Base-by-base conservation (phyloP, 2,329 filamentous ascomycete species). In the Penicillium sp. region DNA sequence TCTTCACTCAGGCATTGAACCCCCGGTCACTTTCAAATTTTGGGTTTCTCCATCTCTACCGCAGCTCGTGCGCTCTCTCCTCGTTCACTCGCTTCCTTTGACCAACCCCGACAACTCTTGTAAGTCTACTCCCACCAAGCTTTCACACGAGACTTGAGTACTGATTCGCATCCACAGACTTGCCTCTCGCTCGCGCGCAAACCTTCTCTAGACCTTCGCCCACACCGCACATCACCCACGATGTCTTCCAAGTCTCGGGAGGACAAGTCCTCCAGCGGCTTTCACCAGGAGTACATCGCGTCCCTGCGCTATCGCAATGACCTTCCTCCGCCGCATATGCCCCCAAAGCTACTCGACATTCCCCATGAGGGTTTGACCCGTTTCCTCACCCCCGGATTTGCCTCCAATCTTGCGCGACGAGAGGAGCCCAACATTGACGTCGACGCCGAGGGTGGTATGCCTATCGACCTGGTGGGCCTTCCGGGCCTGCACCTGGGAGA, bases 391-490 rank as follows among this genome's bases (percentile, higher is more conserved):
- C 92, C 95, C 1, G 89, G 89, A 24, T 99, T 96, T 81, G 93
- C 93, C 33, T 95, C 93, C 50, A 89, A 92, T 66, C 83, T 99
- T 69, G 92, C 91, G 19, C 86, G 94, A 73, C 93, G 97, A 73
- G 95, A 98, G 81, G 91, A 94, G 56, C 84, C 97, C 53, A 98
- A 97, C 75, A 95, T 99, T 64, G 95, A 99, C 79, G 93, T 93
- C 33, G 95, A 99, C 86, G 95, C 93, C 9, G 95, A 99, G 82
- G 86, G 98, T 70, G 95, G 95, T 61, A 98, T 99, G 95, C 93
- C 93, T 62, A 88, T 99, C 75, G 94, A 98, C 76, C 81, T 99
- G 69, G 91, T 98, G 61, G 95, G 95, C 72, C 92, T 98, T 81
- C 94, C 94, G 7, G 93, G 93, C 33, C 89, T 98, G 60, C 97